Base-by-base conservation (phyloP, 2,329 filamentous ascomycete genomes). In the Botrytis elliptica region DNA sequence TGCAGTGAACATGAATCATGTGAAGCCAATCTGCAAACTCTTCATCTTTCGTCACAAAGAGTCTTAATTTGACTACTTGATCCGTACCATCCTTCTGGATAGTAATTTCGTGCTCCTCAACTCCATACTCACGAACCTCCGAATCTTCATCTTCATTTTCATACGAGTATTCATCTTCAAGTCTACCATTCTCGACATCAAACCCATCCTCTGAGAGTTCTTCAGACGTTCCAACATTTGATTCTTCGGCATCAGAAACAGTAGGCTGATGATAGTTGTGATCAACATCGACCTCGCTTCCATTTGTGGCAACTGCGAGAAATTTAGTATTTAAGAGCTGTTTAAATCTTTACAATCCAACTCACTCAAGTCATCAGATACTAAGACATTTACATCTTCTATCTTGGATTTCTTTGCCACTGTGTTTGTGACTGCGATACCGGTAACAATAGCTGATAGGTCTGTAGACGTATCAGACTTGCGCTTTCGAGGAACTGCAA, bases 11-110 rank as follows among this genome's bases (percentile, higher is more conserved):
- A 29, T 72, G 68, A 12, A 77, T 74, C 18, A 64, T 73, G 29
- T 76, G 63, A 55, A 77, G 73, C 75, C 75, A 77, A 3, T 70
- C n/a, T n/a, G 52, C 20, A 33, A 74, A 74, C 12, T 64, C 60
- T 16, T 67, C 70, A 16, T 71, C 71, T 36, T 59, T 59, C 7
- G 49, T 55, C 36, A 69, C n/a, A 25, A 55, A 69, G 18, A 69
- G 66, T 57, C 55, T 69, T 14, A 69, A 16, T 16, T 59, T 57
- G 25, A 42, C 66, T 57, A 42, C 49, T 22, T 57, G 4, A 20
- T 59, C 36, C 55, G 16, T 33, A 22, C 36, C 49, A 22, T 59
- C 46, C 10, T 59, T 29, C 40, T 69, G 49, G 18, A 65, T 29
- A 65, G 18, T 36, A 65, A 46, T 36, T 25, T 59, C 33, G 29